Base-by-base conservation (phyloP, 768 basidiomycete species). In the Megacollybia marginata region DNA sequence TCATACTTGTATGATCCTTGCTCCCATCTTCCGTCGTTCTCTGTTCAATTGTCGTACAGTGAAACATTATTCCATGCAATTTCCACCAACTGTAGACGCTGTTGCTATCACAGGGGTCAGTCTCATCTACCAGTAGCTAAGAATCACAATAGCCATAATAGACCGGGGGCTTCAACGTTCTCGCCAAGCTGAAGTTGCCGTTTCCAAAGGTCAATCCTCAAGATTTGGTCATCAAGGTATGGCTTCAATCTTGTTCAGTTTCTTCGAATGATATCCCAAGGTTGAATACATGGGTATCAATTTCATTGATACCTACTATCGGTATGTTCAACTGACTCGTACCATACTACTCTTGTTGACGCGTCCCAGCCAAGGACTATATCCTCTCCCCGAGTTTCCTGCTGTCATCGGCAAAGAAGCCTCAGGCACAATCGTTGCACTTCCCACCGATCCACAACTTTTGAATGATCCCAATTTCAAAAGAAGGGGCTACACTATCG, bases 361-460 rank as follows among this genome's bases (percentile, higher is more conserved):
- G 15, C n/a, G n/a, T 50, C 16, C 20, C 59, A 85, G 79, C 54
- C 65, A 73, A 55, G 89, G 89, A 0, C 54, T 89, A 15, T 92
- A 91, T 61, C 73, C 78, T 8, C 59, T 71, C 42, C 60, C 73
- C 47, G 57, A 66, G 11, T 78, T 85, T 56, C 88, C 91, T 8
- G 75, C 77, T 33, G 74, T 79, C 12, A 67, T 93, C n/a, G 93
- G 94, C 4, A 78, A 78, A 56, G 95, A 98, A 65, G 76, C 76
- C 0, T 75, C 88, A 1, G 96, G 96, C 1, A 78, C 73, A 7
- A 75, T 98, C 49, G 73, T 88, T 42, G 74, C 76, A 10, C 70
- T 95, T 34, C 92, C 92, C 15, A 82, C 80, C 0, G 84, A 89
- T 52, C 62, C 68, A 6, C 60, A 66, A 5, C 78, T 88, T 15